Conservation (phyloP, 139 green algal genomes). For the Diplosphaera chodatii region DNA sequence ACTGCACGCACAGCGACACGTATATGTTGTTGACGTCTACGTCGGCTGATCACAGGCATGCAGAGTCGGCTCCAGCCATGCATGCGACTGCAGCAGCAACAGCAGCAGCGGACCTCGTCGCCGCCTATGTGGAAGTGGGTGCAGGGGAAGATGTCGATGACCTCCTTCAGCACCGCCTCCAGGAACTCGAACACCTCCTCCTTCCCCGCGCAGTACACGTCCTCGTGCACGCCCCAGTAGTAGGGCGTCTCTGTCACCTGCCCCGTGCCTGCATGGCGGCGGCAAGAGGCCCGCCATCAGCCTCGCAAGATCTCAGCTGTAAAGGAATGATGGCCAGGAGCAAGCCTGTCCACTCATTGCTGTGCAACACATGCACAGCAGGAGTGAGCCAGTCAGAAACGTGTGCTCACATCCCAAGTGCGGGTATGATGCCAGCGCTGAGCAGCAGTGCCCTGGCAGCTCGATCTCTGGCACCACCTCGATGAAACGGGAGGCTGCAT, state of each 20-base stretch:
- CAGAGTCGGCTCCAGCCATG: no score
- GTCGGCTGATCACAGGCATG: no score
- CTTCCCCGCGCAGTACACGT: slow-evolving; percentile 63
- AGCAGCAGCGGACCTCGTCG: slow-evolving; percentile 31
- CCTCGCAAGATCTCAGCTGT: no score
- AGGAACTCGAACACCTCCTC: slow-evolving; percentile 57
- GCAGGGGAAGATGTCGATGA: slow-evolving; percentile 51
- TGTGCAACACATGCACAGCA: neutral
- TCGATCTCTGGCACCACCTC: slow-evolving; percentile 62
- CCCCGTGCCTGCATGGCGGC: slow-evolving; percentile 23
- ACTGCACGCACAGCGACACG: slow-evolving; percentile 17
- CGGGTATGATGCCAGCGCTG: slow-evolving; percentile 56
- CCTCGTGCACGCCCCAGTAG: slow-evolving; percentile 56
- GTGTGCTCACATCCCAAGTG: slow-evolving; percentile 34
- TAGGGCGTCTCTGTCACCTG: slow-evolving; percentile 39
- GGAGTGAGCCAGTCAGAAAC: neutral
- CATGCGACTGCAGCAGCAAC: neutral
- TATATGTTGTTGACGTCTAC: no score
- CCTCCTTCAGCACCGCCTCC: slow-evolving; percentile 44
- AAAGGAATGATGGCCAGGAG: no score
- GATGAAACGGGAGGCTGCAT: slow-evolving; percentile 45
- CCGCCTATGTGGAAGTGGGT: slow-evolving; percentile 59
- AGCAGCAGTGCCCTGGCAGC: slow-evolving; percentile 55
- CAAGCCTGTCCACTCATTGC: no score
- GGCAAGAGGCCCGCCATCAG: no score